Base-by-base conservation (phyloP, 345 rosid species). In the Linum usitatissimum region DNA sequence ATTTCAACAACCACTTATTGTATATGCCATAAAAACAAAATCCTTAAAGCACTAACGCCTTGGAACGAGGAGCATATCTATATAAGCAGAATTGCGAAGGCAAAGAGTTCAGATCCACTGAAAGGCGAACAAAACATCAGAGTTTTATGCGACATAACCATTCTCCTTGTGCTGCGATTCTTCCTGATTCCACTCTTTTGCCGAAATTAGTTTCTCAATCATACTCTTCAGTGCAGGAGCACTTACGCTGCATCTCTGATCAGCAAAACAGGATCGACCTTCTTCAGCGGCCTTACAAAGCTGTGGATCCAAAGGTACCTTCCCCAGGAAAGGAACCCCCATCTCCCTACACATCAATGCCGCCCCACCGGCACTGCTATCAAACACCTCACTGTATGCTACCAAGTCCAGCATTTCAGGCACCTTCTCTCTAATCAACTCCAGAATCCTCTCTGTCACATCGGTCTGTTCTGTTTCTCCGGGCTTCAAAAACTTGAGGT, bases 291-390 rank as follows among this genome's bases (percentile, higher is more conserved):
- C 88, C 79, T 77, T 79, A 70, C 90, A 81, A 30, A 91, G 88
- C 61, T 86, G 84, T 48, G 87, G 98, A 77, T 92, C 98, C 76
- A 92, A 66, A 0, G 96, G 97, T 34, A 92, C 90, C 76, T 83
- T 92, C 12, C 98, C 97, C 2, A 89, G 87, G 75, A 92, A 92
- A 3, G 85, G 86, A 14, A 92, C 83, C 19, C 74, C 86, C 98
- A 90, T 87, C 64, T 92, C 97, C 21, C 17, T 38, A 68, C 97
- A 92, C 99, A 92, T 92, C 65, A 67, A 78, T 12, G 73, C 75
- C 0, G 96, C 97, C 57, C 97, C 99, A 0, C 97, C 99, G 1
- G 80, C 80, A 0, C 97, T 89, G 67, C 91, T 78, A 65, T 92
- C 98, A 66, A 92, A 92, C 45, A 92, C 88, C 71, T 92, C 93